Percentiles rank a stretch among this genome's conserved stretches.
Evolutionary conservation across 2,329 filamentous ascomycete species (phyloP).

Genomic region (Aureobasidium sp.): DNA sequence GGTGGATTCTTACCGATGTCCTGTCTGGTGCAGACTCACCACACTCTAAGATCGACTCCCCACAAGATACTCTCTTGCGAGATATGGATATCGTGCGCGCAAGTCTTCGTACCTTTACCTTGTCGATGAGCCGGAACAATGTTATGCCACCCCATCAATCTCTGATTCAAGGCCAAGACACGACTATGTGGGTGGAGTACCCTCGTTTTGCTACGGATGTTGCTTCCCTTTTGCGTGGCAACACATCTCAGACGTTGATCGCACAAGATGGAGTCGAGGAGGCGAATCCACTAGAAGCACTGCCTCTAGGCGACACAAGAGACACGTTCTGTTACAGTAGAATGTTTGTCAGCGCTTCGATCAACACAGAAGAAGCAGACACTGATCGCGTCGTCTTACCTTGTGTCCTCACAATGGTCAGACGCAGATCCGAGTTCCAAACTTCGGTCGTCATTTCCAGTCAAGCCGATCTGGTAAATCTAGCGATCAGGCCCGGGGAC

Average conservation of each 20-base stretch:
- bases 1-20: conserved; percentile 61
- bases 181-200: conserved; percentile 74
- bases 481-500: conserved; percentile 60
- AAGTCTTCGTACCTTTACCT: conserved; percentile 60
- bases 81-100: conserved; percentile 7
- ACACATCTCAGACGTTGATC: conserved; percentile 37
- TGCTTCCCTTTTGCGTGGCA: conserved; percentile 60
- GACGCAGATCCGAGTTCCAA: conserved; percentile 60
- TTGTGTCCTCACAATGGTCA: conserved; percentile 68
- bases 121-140: conserved; percentile 78
- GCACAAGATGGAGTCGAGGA: conserved; percentile 41
- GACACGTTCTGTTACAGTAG: conserved; percentile 73
- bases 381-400: conserved; percentile 62
- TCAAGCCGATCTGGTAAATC: conserved; percentile 69
- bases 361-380: conserved; percentile 66
- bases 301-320: conserved; percentile 69
- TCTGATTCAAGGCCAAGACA: conserved; percentile 71
- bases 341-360: conserved; percentile 64
- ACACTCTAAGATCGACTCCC: conserved; percentile 4
- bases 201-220: conserved; percentile 66
- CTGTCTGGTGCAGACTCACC: conserved; percentile 20
- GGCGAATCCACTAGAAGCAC: conserved; percentile 52
- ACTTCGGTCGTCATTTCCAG: conserved; percentile 69
- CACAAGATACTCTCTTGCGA: conserved; percentile 10
- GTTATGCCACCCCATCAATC: conserved; percentile 60